A percentile compares a stretch with the other conserved stretches of the same genome.
Evolutionary conservation across 1,284 basidiomycete species (phyloP).

Genomic region (Tilletia setariae): DNA sequence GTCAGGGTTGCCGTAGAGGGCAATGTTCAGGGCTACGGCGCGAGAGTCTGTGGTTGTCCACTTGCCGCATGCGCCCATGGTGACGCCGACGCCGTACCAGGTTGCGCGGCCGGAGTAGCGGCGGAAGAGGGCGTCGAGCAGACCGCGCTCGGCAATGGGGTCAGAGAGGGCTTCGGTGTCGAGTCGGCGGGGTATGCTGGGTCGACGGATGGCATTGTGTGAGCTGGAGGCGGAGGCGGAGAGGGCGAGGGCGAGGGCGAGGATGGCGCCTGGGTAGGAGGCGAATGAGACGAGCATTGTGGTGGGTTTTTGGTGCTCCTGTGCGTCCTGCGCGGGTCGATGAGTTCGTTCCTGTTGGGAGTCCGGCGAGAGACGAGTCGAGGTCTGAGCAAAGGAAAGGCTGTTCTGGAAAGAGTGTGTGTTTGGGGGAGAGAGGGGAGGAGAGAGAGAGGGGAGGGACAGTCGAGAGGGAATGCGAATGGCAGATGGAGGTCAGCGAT

Average conservation of each 20-base stretch:
- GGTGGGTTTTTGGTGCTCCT: not conserved
- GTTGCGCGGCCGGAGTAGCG: not conserved
- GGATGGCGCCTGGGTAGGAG: not conserved
- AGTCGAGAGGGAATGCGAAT: not conserved
- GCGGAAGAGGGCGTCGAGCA: constrained; percentile 4
- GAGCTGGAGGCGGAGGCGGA: not conserved
- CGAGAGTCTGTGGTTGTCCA: constrained; percentile 3
- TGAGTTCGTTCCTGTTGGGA: too few species aligned
- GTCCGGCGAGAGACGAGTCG: not conserved
- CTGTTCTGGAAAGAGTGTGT: not conserved
- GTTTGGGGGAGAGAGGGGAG: not conserved
- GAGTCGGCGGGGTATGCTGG: not conserved
- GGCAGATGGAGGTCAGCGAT: not conserved
- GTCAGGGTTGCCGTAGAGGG: constrained; percentile 10
- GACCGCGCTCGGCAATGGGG: constrained; percentile 6
- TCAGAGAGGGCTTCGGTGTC: constrained; percentile 1
- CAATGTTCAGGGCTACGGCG: not conserved
- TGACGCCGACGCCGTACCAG: constrained; percentile 9
- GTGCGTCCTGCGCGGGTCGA: not conserved
- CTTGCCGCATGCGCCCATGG: constrained; percentile 6
- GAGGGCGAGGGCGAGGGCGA: not conserved
- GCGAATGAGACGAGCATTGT: not conserved
- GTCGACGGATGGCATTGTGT: constrained; percentile 5
- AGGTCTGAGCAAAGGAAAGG: constrained; percentile 1
- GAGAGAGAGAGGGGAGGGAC: not conserved